phyloP scores from a whole-genome alignment of 768 basidiomycete species.

The Suillus subaureus region DNA sequence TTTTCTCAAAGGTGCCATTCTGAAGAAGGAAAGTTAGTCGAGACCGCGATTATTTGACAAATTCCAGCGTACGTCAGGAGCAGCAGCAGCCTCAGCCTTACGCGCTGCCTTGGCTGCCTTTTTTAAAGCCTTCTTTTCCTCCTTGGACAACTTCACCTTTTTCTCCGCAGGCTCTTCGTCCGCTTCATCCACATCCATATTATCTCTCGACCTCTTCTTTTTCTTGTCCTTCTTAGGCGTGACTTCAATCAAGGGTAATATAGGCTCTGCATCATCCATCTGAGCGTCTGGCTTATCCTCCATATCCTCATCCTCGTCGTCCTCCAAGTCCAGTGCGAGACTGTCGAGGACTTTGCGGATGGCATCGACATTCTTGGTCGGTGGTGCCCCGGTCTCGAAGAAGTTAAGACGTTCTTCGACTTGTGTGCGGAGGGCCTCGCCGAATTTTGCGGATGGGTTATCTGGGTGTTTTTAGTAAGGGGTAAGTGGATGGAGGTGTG shows the following conservation, averaged over 20 bases:
- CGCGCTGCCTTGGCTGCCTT: slow-evolving; percentile 71
- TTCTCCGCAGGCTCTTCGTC: slow-evolving; percentile 55
- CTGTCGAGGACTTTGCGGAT: slow-evolving; percentile 86
- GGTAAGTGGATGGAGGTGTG: background rate
- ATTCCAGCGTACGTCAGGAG: slow-evolving; percentile 36
- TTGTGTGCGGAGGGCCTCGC: slow-evolving; percentile 90
- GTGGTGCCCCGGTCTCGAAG: slow-evolving; percentile 90
- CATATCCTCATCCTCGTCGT: slow-evolving; percentile 54
- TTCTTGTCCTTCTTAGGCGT: slow-evolving; percentile 61
- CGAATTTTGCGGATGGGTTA: slow-evolving; percentile 88
- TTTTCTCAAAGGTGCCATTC: slow-evolving; percentile 39
- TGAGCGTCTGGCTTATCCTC: slow-evolving; percentile 40
- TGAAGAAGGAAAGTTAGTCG: slow-evolving; percentile 18
- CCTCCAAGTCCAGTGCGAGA: slow-evolving; percentile 69
- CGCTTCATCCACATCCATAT: slow-evolving; percentile 62
- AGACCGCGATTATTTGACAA: slow-evolving; percentile 6
- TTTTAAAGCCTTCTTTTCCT: slow-evolving; percentile 85
- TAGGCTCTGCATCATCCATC: slow-evolving; percentile 45
- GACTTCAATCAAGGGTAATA: slow-evolving; percentile 60
- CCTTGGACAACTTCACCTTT: slow-evolving; percentile 79
- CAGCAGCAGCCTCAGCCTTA: slow-evolving; percentile 46
- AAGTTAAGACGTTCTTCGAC: slow-evolving; percentile 95
- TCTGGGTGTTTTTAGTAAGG: slow-evolving; percentile 42
- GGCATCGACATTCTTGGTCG: slow-evolving; percentile 90
- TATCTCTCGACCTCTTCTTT: slow-evolving; percentile 69